Evolutionary conservation across 2,329 filamentous ascomycete species (phyloP).

Genomic region (Talaromyces atroroseus): DNA sequence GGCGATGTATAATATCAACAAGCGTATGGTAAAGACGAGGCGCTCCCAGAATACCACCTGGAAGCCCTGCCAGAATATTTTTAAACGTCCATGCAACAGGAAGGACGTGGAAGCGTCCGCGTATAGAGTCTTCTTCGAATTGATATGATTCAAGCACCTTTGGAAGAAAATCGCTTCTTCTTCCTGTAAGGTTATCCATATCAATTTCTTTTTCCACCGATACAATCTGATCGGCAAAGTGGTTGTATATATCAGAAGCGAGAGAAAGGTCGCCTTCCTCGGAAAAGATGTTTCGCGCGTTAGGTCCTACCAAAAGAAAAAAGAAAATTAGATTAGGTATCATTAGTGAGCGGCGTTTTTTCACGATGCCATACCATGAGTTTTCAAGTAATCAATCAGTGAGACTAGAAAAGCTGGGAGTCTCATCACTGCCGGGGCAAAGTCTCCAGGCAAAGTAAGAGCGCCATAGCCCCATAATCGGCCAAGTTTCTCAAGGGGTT

Average conservation of each 20-base stretch:
- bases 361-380: conserved; percentile 26
- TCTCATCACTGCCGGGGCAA: conserved; percentile 33
- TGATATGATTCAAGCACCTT: conserved; percentile 17
- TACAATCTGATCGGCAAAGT: conserved; percentile 36
- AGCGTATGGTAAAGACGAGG: conserved; percentile 28
- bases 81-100: conserved; percentile 33
- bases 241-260: conserved; percentile 33
- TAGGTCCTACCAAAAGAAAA: conserved; percentile 19
- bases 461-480: conserved; percentile 40
- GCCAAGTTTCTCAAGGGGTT: conserved; percentile 35
- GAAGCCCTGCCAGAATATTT: conserved; percentile 32
- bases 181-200: conserved; percentile 31
- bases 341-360: background rate
- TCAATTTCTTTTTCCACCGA: conserved; percentile 29
- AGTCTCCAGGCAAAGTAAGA: conserved; percentile 31
- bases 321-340: background rate
- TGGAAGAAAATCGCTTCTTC: conserved; percentile 27
- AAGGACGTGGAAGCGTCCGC: conserved; percentile 21
- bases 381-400: conserved; percentile 31
- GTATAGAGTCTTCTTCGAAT: conserved; percentile 13
- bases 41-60: conserved; percentile 36
- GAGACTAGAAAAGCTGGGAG: conserved; percentile 42
- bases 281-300: conserved; percentile 29
- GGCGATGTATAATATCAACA: conserved; percentile 24
- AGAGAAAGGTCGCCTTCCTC: conserved; percentile 30